These are phyloP conservation scores for Psophocarpus tetragonolobus DNA, from an alignment of 306 rosid genomes.

Conservation along the genomic window DNA sequence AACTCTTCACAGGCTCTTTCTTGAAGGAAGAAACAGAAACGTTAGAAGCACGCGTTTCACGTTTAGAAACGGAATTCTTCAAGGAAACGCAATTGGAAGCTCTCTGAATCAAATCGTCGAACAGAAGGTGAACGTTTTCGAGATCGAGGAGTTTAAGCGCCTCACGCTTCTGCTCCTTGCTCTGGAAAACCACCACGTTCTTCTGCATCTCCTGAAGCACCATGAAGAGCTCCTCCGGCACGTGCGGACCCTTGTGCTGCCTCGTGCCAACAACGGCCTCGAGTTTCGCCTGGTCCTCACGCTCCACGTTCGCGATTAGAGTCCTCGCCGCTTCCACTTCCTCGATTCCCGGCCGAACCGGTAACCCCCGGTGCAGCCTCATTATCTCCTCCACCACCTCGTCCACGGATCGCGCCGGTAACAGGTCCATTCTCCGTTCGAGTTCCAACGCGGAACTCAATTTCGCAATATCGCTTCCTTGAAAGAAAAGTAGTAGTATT, in stretches of 20 bases:
- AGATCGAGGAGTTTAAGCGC: slow-evolving; percentile 60
- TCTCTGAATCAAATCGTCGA: slow-evolving; percentile 64
- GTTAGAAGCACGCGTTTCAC: background rate
- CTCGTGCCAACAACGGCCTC: slow-evolving; percentile 43
- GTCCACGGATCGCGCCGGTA: slow-evolving; percentile 41
- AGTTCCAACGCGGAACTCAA: background rate
- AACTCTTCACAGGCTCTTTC: slow-evolving; percentile 23
- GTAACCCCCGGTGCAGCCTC: slow-evolving; percentile 62
- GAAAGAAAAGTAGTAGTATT: background rate
- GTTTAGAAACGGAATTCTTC: background rate
- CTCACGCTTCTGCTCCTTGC: slow-evolving; percentile 57
- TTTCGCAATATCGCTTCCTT: background rate
- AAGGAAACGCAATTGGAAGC: slow-evolving; percentile 56
- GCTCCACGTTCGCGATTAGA: slow-evolving; percentile 53
- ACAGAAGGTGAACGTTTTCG: slow-evolving; percentile 52
- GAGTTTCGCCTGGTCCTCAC: slow-evolving; percentile 55
- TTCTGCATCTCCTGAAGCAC: slow-evolving; percentile 61
- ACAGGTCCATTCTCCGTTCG: slow-evolving; percentile 30
- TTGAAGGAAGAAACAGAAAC: slow-evolving; percentile 35
- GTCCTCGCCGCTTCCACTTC: slow-evolving; percentile 70
- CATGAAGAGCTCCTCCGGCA: slow-evolving; percentile 61
- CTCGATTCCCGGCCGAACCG: slow-evolving; percentile 57
- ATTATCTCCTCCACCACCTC: slow-evolving; percentile 60
- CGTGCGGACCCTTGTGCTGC: slow-evolving; percentile 39
- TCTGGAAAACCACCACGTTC: slow-evolving; percentile 45